phyloP scores from a whole-genome alignment of 176 grass and related monocot genomes.

The Chrysopogon serrulatus region DNA sequence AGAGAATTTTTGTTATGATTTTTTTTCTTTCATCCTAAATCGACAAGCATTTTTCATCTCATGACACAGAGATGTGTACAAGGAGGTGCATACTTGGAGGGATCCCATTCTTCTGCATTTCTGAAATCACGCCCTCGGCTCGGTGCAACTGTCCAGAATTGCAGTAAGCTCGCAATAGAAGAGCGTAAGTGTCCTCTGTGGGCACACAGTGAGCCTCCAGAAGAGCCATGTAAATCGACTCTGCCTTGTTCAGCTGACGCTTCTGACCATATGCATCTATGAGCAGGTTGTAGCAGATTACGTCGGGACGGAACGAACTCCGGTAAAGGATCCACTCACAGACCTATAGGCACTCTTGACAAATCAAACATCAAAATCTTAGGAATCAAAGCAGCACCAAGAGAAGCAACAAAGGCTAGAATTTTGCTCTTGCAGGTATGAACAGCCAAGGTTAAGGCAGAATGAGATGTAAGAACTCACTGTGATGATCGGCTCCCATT shows the following conservation, averaged over 20 bases:
- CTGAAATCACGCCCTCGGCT: constrained; percentile 74
- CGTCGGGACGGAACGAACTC: constrained; percentile 68
- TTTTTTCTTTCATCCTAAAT: neutral
- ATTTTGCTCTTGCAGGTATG: neutral
- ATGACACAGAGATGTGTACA: neutral
- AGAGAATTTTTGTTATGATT: neutral
- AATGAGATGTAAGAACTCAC: constrained; percentile 26
- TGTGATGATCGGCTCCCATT: constrained; percentile 67
- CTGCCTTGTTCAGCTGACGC: constrained; percentile 53
- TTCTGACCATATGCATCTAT: constrained; percentile 69
- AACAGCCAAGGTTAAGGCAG: neutral
- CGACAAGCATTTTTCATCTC: neutral
- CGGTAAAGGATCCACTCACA: constrained; percentile 78
- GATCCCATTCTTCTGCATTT: constrained; percentile 71
- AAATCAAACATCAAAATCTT: constrained; percentile 31
- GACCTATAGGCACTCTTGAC: constrained; percentile 49
- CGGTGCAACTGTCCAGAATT: constrained; percentile 52
- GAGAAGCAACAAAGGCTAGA: neutral
- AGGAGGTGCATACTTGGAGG: constrained; percentile 57
- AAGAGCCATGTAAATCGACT: constrained; percentile 60
- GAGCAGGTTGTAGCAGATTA: constrained; percentile 89
- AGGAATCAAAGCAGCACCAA: neutral
- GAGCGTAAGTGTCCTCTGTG: constrained; percentile 89
- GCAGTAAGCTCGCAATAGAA: constrained; percentile 71
- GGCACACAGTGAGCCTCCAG: constrained; percentile 75